A percentile compares a stretch with the other conserved stretches of the same genome.
These are phyloP conservation scores for Thinopyrum elongatum DNA, from an alignment of 176 grass and related monocot genomes.

Conservation along the genomic window DNA sequence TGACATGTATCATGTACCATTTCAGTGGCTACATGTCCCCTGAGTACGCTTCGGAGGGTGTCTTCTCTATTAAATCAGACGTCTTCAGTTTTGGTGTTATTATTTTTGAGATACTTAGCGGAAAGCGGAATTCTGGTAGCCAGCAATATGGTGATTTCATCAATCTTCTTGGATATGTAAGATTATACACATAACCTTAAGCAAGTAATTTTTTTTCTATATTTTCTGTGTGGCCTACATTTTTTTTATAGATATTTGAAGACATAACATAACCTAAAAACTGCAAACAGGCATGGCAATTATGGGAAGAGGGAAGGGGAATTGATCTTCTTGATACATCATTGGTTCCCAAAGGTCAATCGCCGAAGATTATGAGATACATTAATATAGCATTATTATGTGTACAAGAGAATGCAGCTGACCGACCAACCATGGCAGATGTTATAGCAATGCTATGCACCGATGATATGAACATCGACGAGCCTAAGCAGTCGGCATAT, in stretches of 20 bases:
- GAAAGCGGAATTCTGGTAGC: neutral
- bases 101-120: conserved; percentile 23
- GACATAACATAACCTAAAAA: neutral
- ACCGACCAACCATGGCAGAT: conserved; percentile 14
- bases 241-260: neutral
- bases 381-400: neutral
- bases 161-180: conserved; percentile 11
- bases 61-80: conserved; percentile 11
- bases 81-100: conserved; percentile 26
- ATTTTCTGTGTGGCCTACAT: neutral
- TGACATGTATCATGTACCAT: neutral
- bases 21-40: conserved; percentile 33
- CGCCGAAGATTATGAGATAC: neutral
- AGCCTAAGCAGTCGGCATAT: neutral
- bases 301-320: conserved; percentile 12
- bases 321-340: neutral
- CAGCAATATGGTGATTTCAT: neutral
- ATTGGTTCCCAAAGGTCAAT: neutral
- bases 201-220: neutral
- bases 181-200: neutral
- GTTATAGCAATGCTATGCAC: neutral
- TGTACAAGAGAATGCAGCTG: conserved; percentile 6
- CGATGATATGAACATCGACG: neutral
- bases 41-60: conserved; percentile 23
- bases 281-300: conserved; percentile 3